Percentiles rank a stretch among this genome's conserved stretches.
phyloP scores from a whole-genome alignment of 768 basidiomycete species.

The Pleurotus cornucopiae region DNA sequence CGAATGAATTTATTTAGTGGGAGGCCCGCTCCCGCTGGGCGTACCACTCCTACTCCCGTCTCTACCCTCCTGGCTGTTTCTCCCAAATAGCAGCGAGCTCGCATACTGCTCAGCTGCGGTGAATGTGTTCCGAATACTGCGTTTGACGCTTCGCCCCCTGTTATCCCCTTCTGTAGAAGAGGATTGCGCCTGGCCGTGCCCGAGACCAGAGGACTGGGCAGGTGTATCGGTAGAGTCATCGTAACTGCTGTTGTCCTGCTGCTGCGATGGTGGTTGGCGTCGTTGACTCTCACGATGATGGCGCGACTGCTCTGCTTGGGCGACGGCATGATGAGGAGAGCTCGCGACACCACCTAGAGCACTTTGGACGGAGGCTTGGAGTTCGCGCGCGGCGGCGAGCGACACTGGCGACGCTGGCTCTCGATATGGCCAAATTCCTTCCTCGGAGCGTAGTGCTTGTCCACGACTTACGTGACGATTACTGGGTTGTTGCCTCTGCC shows the following conservation, averaged over 20 bases:
- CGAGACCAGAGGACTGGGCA: not conserved
- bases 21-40: conserved; percentile 2
- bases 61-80: conserved; percentile 22
- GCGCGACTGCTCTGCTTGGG: not conserved
- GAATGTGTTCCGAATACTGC: conserved; percentile 63
- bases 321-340: not conserved
- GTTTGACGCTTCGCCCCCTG: conserved; percentile 58
- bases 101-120: conserved; percentile 70
- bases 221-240: not conserved
- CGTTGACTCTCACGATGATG: not conserved
- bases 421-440: conserved; percentile 36
- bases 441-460: not conserved
- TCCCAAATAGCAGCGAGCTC: conserved; percentile 62
- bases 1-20: not conserved
- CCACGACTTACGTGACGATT: not conserved
- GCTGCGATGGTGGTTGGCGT: not conserved
- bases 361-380: conserved; percentile 33
- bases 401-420: conserved; percentile 33
- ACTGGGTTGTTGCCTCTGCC: conserved; percentile 1
- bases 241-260: not conserved
- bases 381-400: conserved; percentile 29
- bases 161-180: conserved; percentile 28
- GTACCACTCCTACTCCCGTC: conserved; percentile 9
- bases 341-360: conserved; percentile 17
- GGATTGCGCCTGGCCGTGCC: not conserved